phyloP scores from a whole-genome alignment of 2,329 filamentous ascomycete species.

The Rhynchosporium agropyri region DNA sequence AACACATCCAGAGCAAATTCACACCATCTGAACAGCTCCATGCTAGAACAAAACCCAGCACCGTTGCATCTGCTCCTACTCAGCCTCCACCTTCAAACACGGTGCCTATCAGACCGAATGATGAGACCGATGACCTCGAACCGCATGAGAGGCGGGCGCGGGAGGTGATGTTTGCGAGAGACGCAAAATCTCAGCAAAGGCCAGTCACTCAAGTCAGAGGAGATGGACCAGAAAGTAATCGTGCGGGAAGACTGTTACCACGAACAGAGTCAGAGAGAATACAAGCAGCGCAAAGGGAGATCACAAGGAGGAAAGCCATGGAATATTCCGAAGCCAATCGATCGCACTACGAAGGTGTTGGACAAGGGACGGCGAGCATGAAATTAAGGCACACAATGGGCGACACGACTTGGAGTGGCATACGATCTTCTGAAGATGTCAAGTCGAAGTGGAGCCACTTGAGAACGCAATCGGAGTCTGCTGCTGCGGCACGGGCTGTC shows the following conservation, averaged over 20 bases:
- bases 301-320: constrained; percentile 21
- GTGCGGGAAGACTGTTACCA: constrained; percentile 33
- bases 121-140: constrained; percentile 22
- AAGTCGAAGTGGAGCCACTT: constrained; percentile 29
- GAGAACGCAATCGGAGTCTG: constrained; percentile 19
- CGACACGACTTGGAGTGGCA: neutral
- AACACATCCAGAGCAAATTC: neutral
- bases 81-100: neutral
- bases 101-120: neutral
- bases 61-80: neutral
- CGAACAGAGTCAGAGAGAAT: constrained; percentile 19
- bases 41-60: neutral
- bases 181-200: constrained; percentile 20
- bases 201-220: constrained; percentile 23
- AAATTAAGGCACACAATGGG: constrained; percentile 23
- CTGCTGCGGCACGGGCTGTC: constrained; percentile 3
- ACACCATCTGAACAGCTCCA: neutral
- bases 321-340: constrained; percentile 11
- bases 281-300: constrained; percentile 13
- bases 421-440: constrained; percentile 1
- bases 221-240: constrained; percentile 35
- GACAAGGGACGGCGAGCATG: neutral
- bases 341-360: neutral
- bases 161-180: constrained; percentile 31
- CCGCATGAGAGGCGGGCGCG: constrained; percentile 38